A percentile compares a stretch with the other conserved stretches of the same genome.
phyloP scores from a whole-genome alignment of 345 rosid genomes.

The Citrus australasica region DNA sequence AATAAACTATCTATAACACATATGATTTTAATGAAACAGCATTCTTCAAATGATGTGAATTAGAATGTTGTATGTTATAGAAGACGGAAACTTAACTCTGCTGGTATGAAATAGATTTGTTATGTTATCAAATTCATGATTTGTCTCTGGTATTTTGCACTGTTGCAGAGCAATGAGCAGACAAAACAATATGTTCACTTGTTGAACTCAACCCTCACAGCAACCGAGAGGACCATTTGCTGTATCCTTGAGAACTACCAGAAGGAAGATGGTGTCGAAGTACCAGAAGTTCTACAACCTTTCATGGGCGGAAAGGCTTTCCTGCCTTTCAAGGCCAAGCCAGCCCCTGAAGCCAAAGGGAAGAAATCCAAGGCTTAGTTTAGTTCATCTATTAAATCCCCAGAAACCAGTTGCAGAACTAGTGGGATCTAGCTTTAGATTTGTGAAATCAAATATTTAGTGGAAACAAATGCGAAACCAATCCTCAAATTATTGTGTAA shows the following conservation, averaged over 20 bases:
- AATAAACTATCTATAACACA: neutral
- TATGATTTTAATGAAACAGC: neutral
- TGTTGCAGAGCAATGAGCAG: slow-evolving; percentile 73
- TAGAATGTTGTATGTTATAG: neutral
- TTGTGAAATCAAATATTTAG: neutral
- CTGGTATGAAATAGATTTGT: neutral
- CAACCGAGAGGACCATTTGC: slow-evolving; percentile 93
- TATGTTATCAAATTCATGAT: neutral
- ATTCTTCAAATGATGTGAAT: neutral
- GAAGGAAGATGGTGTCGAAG: slow-evolving; percentile 73
- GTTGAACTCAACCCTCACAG: slow-evolving; percentile 90
- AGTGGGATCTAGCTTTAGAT: neutral
- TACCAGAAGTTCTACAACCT: slow-evolving; percentile 63
- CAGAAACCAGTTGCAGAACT: neutral
- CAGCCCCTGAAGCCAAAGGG: slow-evolving; percentile 43
- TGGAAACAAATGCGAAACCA: neutral
- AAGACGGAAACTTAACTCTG: neutral
- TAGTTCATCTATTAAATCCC: slow-evolving; percentile 5
- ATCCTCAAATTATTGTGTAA: neutral
- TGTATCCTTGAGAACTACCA: slow-evolving; percentile 93
- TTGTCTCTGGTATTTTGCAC: neutral
- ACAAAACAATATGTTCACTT: slow-evolving; percentile 76
- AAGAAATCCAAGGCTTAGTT: slow-evolving; percentile 43
- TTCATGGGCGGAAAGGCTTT: slow-evolving; percentile 73
- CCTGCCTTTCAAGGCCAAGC: slow-evolving; percentile 73